Percentiles rank a stretch among this genome's conserved stretches.
Conservation (phyloP, 257 asterid genomes). For the Solanum gandarillasii region DNA sequence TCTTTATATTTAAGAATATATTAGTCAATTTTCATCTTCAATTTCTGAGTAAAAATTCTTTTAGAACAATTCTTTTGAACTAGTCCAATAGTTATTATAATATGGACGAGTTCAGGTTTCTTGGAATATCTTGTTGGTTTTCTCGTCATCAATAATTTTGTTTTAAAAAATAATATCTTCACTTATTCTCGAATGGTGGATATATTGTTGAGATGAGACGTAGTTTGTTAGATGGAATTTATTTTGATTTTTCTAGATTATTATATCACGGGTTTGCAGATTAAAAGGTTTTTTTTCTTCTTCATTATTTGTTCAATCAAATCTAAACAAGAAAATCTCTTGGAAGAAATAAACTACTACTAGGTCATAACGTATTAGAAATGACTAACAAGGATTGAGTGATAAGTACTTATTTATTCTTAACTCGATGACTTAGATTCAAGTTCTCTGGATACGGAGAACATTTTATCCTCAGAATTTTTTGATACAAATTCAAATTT, state of each 20-base stretch:
- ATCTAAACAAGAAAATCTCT: not conserved
- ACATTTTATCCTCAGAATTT: rapidly evolving
- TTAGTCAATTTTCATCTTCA: not conserved
- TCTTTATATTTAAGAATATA: too few relatives aligned
- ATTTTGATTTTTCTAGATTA: not conserved
- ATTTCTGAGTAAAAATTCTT: not conserved
- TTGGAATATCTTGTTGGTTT: not conserved
- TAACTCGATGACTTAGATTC: too few relatives aligned
- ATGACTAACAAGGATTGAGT: too few relatives aligned
- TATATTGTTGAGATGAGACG: not conserved
- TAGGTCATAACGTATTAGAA: not conserved
- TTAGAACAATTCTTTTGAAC: not conserved
- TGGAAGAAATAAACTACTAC: not conserved
- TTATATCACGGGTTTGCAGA: not conserved
- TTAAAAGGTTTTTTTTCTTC: not conserved
- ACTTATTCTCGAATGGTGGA: not conserved
- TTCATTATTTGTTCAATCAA: not conserved
- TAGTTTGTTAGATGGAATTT: not conserved
- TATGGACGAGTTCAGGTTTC: not conserved
- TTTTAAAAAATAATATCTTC: too few relatives aligned
- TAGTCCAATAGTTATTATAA: too few relatives aligned
- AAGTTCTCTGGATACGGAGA: rapidly evolving
- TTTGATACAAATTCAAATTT: rapidly evolving
- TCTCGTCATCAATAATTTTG: not conserved
- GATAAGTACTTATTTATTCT: too few relatives aligned